Evolutionary conservation across 1,284 basidiomycete species (phyloP), one percentile per base, ranked within the genome.

Genomic region (Boletus mariae): DNA sequence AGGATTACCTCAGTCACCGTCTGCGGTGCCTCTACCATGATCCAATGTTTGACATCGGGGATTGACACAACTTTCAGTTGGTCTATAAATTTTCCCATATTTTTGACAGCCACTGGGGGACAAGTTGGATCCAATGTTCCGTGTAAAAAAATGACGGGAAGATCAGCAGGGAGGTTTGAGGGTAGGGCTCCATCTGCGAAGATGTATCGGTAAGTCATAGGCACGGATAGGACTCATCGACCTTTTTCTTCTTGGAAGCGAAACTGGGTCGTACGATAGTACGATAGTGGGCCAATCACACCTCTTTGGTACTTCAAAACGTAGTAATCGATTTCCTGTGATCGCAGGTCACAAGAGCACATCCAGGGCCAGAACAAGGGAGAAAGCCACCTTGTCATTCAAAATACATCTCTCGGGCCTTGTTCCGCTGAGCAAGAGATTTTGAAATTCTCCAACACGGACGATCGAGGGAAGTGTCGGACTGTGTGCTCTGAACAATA

Each of bases 211-310:
- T 46, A 11, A 28, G 45, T 47, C 12, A 31, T 8, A 9, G 8
- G 7, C 8, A 3, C 12, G 17, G 1, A 47, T 29, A 15, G 2
- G 23, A 25, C 10, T 2, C 9, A 12, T 61, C 45, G 53, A 82
- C 85, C 79, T 63, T 68, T 65, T 68, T 89, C 87, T 67, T 90
- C 87, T 15, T 84, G 77, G 63, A 79, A 79, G 20, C 84, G 75
- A 53, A 73, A 55, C 57, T 75, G 74, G 15, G 71, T 67, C 2
- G 84, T 87, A 28, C 84, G 78, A 58, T 89, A 89, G 64, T 87
- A 90, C 54, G 84, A 85, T 11, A 87, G 66, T 3, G 87, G 84
- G 0, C 85, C 85, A 23, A 74, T 73, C 81, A 89, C 82, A n/a
- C 79, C 78, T 55, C 75, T 71, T 17, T 67, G 60, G 17, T 78